A percentile compares a stretch with the other conserved stretches of the same genome.
Conservation (phyloP, 169 alveolate genomes). For the Blepharisma undulans region DNA sequence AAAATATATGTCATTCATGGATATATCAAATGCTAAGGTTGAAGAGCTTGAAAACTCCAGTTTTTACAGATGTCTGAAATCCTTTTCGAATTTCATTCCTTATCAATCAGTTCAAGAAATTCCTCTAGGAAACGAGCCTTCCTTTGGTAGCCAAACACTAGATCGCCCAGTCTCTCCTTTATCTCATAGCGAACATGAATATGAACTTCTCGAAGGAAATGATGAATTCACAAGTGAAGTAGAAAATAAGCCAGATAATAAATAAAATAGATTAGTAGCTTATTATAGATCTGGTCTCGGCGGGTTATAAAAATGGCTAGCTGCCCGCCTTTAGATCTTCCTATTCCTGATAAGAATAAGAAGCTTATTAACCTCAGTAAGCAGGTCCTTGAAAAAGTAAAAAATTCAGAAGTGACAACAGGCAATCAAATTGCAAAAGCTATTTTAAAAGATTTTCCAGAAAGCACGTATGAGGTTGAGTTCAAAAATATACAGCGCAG, state of each 20-base stretch:
- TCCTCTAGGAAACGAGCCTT: background rate
- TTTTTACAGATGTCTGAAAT: background rate
- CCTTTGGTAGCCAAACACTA: background rate
- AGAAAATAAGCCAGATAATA: background rate
- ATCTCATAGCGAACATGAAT: background rate
- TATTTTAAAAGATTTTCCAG: background rate
- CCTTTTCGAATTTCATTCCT: background rate
- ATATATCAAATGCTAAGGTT: background rate
- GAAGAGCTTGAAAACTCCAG: background rate
- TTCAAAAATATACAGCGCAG: slow-evolving; percentile 77
- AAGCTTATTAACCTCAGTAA: slow-evolving; percentile 55
- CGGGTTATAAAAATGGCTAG: background rate
- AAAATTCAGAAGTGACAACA: slow-evolving; percentile 37
- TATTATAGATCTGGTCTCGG: background rate
- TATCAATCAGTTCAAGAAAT: background rate
- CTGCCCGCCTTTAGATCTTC: background rate
- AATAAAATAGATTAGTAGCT: background rate
- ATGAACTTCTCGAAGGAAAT: background rate
- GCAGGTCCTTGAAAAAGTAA: slow-evolving; percentile 56
- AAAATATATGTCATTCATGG: background rate
- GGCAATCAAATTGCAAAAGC: slow-evolving; percentile 43
- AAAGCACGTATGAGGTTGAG: slow-evolving; percentile 12
- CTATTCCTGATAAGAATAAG: slow-evolving; percentile 38
- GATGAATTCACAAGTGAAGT: background rate
- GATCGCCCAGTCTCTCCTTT: background rate